Evolutionary conservation across 306 rosid genomes (phyloP).

Genomic region (Cyclanthera cordifolia): DNA sequence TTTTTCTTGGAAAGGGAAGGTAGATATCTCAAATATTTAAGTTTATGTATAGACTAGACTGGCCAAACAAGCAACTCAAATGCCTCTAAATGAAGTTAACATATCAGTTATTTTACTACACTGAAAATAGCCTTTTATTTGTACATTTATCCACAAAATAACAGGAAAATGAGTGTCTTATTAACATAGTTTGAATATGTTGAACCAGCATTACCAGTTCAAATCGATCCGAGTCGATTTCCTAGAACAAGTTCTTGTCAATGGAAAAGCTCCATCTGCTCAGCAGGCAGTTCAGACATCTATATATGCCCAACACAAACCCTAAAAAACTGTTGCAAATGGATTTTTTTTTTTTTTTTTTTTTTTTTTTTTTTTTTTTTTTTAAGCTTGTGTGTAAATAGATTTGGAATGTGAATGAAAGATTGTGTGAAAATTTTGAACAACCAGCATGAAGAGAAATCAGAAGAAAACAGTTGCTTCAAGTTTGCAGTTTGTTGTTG

Average conservation of each 20-base stretch:
- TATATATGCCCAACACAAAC: constrained; percentile 71
- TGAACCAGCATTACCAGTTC: constrained; percentile 54
- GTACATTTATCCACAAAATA: not conserved
- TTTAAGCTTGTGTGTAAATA: too few relatives aligned
- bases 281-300: constrained; percentile 52
- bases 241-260: constrained; percentile 70
- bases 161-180: not conserved
- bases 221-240: constrained; percentile 77
- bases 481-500: not conserved
- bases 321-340: constrained; percentile 21
- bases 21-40: constrained; percentile 14
- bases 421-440: not conserved
- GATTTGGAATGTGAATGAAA: constrained; percentile 9
- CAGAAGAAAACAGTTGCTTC: not conserved
- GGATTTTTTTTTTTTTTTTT: not conserved
- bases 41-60: too few relatives aligned
- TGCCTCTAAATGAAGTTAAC: not conserved
- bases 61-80: not conserved
- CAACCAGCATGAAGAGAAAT: not conserved
- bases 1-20: constrained; percentile 76
- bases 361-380: too few relatives aligned
- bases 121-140: not conserved
- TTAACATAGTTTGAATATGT: constrained; percentile 2
- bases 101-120: not conserved
- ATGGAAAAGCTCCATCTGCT: constrained; percentile 62